Base-by-base conservation (phyloP, 371 early-diverging fungal genomes). In the Mortierella sp. region DNA sequence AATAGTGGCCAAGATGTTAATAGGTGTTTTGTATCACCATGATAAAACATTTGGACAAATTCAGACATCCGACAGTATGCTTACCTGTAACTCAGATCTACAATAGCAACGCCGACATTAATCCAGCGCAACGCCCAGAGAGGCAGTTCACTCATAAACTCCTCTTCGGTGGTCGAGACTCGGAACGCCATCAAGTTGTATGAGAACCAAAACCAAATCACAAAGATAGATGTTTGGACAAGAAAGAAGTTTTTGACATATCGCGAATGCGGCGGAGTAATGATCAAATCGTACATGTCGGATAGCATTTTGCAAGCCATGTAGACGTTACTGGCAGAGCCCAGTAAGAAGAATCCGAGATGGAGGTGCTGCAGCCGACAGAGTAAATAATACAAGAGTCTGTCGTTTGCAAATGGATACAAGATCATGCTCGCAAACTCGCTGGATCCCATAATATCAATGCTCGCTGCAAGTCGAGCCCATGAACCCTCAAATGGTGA, bases 131-230 rank as follows among this genome's bases (percentile, higher is more conserved):
- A 59, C 5, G 86, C 86, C 90, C 90, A 91, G 16, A 91, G 76
- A 0, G 91, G 91, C 30, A 91, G 69, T 72, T 91, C 90, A 16
- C 84, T 85, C 55, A 89, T 67, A 73, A 91, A 91, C 28, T 89
- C 89, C 35, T 81, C 84, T 61, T 84, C 83, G 11, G 83, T 84
- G 5, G 81, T 67, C 62, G 88, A 85, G n/a, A 86, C 79, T 32
- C 89, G 85, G 70, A 91, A 90, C 0, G 90, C 90, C 72, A 89
- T 87, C 28, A 91, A 65, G 79, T 88, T 91, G 60, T 90, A 91
- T 62, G 90, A 89, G 62, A 89, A 85, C 91, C 91, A 91, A 62
- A 91, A 88, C 63, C 87, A 65, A n/a, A 88, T 65, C 2, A 90
- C 88, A 60, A 90, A 71, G 59, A 83, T 43, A n/a, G 84, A 79